A percentile compares a stretch with the other conserved stretches of the same genome.
phyloP scores from a whole-genome alignment of 805 yeast genomes.

The Wickerhamia fluorescens region DNA sequence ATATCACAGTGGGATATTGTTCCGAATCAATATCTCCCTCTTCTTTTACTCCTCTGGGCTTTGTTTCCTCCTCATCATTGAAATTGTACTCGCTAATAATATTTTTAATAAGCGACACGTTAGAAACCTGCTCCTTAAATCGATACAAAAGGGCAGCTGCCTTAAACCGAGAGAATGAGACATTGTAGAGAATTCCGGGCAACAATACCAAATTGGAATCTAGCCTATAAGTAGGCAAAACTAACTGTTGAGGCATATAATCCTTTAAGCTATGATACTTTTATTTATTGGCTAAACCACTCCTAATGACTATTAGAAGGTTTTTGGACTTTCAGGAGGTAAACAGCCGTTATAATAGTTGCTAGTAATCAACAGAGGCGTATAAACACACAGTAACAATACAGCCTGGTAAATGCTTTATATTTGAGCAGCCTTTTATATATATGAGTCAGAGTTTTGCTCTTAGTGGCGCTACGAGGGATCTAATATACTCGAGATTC shows the following conservation, averaged over 20 bases:
- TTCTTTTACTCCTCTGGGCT: slow-evolving; percentile 9
- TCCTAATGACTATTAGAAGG: no score
- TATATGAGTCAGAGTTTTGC: no score
- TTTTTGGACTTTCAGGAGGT: no score
- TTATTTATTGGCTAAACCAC: no score
- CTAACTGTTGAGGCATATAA: slow-evolving; percentile 17
- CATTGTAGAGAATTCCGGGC: slow-evolving; percentile 58
- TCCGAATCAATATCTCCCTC: slow-evolving; percentile 2
- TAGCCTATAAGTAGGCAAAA: slow-evolving; percentile 33
- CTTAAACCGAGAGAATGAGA: slow-evolving; percentile 41
- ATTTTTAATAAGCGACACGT: slow-evolving; percentile 22
- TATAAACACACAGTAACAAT: no score
- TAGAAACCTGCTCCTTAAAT: slow-evolving; percentile 23
- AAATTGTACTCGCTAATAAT: slow-evolving; percentile 32
- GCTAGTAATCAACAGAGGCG: no score
- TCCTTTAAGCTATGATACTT: no score
- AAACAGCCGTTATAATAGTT: no score
- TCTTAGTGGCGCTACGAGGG: no score
- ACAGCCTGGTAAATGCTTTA: no score
- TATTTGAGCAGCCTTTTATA: no score
- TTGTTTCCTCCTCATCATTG: slow-evolving; percentile 8
- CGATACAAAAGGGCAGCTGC: slow-evolving; percentile 42
- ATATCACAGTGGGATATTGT: slow-evolving; percentile 15
- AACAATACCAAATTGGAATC: slow-evolving; percentile 43
- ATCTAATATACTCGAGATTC: no score